Evolutionary conservation across 177 flowering plant genomes (phyloP).

Genomic region (Telopea speciosissima): DNA sequence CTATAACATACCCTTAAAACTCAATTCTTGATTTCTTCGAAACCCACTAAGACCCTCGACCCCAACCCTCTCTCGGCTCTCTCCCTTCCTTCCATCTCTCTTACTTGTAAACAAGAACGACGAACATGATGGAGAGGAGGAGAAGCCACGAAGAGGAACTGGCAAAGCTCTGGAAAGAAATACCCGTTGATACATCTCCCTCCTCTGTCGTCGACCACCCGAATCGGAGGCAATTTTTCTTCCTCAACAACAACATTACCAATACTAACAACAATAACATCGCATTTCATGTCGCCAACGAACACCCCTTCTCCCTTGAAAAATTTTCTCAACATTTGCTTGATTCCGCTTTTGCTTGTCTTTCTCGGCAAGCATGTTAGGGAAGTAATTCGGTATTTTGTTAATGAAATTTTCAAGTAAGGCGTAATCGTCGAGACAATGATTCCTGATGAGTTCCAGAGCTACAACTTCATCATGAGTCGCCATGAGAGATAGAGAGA

Average conservation of each 20-base stretch:
- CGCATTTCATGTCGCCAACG: not conserved
- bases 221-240: no score
- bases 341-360: not conserved
- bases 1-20: not conserved
- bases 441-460: slow-evolving; percentile 24
- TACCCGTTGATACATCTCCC: not conserved
- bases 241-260: not conserved
- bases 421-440: slow-evolving; percentile 22
- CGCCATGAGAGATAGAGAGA: slow-evolving; percentile 4
- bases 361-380: no score
- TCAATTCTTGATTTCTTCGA: no score
- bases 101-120: no score
- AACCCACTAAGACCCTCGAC: no score
- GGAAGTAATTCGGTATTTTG: not conserved
- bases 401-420: slow-evolving; percentile 16
- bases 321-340: not conserved
- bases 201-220: no score
- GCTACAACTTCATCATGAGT: slow-evolving; percentile 16
- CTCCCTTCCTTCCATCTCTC: no score
- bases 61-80: no score
- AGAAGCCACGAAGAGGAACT: not conserved
- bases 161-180: not conserved
- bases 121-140: not conserved
- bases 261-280: not conserved
- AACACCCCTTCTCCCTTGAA: not conserved